A percentile compares a stretch with the other conserved stretches of the same genome.
phyloP scores from a whole-genome alignment of 176 grass and related monocot species.

The Oryza officinalis region DNA sequence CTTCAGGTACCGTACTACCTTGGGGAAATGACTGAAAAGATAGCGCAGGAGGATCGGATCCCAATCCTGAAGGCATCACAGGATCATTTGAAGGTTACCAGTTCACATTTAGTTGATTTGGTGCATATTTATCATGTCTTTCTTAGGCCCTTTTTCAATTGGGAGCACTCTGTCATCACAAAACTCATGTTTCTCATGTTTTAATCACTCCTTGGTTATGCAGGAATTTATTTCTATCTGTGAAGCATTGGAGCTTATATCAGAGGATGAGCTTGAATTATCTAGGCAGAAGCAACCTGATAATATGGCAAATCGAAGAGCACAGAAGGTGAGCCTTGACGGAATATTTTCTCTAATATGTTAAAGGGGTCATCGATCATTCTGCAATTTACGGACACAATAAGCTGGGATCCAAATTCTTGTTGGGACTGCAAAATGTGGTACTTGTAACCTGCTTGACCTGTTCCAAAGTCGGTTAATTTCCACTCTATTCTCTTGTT shows the following conservation, averaged over 20 bases:
- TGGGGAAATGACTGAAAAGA: slow-evolving; percentile 74
- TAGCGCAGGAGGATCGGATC: slow-evolving; percentile 60
- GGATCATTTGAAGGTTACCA: slow-evolving; percentile 76
- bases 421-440: neutral
- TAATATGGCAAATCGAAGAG: slow-evolving; percentile 55
- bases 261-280: slow-evolving; percentile 62
- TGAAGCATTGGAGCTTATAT: slow-evolving; percentile 80
- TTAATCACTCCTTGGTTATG: neutral
- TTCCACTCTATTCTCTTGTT: neutral
- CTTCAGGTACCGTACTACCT: slow-evolving; percentile 76
- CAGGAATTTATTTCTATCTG: slow-evolving; percentile 92
- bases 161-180: too few relatives aligned
- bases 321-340: slow-evolving; percentile 61
- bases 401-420: neutral
- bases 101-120: neutral
- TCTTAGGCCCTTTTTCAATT: neutral
- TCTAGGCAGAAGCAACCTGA: slow-evolving; percentile 46
- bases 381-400: neutral
- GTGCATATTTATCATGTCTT: neutral
- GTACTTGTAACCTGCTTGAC: neutral
- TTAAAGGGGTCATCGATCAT: neutral
- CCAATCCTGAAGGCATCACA: slow-evolving; percentile 61
- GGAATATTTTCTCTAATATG: neutral
- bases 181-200: neutral
- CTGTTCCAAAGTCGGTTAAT: neutral